These are phyloP conservation scores for Diospyros kaki DNA, from an alignment of 148 eudicot species.

Conservation along the genomic window DNA sequence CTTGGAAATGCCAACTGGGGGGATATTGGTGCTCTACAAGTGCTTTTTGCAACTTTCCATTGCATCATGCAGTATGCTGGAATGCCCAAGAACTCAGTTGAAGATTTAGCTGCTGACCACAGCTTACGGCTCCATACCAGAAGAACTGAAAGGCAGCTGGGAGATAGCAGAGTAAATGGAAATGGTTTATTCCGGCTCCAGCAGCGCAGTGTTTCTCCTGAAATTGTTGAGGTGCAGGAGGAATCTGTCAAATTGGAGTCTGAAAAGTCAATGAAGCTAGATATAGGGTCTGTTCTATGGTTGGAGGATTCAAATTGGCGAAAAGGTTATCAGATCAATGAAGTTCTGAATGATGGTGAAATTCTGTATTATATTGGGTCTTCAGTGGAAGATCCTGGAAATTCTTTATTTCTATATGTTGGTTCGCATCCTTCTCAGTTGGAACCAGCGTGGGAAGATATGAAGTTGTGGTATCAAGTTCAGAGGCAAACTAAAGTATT, in stretches of 20 bases:
- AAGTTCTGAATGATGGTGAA: conserved; percentile 62
- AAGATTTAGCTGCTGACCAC: conserved; percentile 95
- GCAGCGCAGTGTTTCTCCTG: conserved; percentile 62
- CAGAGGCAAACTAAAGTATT: conserved; percentile 95
- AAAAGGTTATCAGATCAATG: conserved; percentile 65
- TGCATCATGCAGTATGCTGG: conserved; percentile 70
- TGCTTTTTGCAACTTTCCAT: conserved; percentile 88
- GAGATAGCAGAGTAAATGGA: conserved; percentile 49
- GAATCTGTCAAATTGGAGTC: conserved; percentile 45
- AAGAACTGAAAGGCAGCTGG: conserved; percentile 70
- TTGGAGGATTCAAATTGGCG: conserved; percentile 67
- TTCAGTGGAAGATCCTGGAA: conserved; percentile 60
- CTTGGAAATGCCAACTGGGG: conserved; percentile 98
- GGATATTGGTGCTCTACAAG: conserved; percentile 85
- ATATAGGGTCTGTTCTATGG: conserved; percentile 59
- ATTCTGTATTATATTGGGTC: conserved; percentile 55
- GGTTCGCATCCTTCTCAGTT: conserved; percentile 88
- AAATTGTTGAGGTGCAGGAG: conserved; percentile 80
- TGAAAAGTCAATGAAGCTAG: conserved; percentile 54
- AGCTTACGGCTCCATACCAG: conserved; percentile 83
- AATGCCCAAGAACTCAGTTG: conserved; percentile 68
- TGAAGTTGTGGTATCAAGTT: conserved; percentile 94
- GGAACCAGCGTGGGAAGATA: conserved; percentile 93
- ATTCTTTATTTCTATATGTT: conserved; percentile 50
- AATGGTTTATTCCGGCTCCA: conserved; percentile 60